Conservation (phyloP, 2,329 filamentous ascomycete species). For the Colletotrichum sublineola region DNA sequence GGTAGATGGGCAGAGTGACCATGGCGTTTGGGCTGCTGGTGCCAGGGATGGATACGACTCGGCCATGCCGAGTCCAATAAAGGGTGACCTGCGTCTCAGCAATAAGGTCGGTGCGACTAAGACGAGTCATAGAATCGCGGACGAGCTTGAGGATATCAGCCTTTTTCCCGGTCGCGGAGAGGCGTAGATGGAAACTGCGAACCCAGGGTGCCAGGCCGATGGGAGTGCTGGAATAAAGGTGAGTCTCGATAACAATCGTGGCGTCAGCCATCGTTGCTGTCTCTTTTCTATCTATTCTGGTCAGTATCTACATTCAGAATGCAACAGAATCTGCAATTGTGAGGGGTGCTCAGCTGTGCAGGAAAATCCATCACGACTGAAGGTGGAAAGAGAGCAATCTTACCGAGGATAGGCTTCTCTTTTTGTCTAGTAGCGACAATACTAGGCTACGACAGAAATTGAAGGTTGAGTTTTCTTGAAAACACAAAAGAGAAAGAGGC, state of each 20-base stretch:
- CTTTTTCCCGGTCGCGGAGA: constrained; percentile 16
- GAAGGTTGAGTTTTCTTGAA: not conserved
- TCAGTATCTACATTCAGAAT: not conserved
- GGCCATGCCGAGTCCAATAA: constrained; percentile 30
- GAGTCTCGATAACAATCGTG: constrained; percentile 27
- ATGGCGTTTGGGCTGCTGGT: not conserved
- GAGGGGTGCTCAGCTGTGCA: no score
- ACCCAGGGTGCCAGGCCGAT: constrained; percentile 8
- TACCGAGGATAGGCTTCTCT: not conserved
- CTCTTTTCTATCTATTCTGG: not conserved
- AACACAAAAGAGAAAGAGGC: not conserved
- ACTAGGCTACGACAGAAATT: not conserved
- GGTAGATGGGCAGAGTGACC: constrained; percentile 17
- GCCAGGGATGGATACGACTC: constrained; percentile 24
- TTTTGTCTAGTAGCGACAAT: not conserved
- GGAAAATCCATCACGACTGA: not conserved
- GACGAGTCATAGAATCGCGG: constrained; percentile 11
- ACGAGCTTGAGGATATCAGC: constrained; percentile 26
- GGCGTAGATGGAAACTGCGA: constrained; percentile 29
- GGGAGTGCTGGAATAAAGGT: constrained; percentile 21
- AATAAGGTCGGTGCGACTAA: constrained; percentile 30
- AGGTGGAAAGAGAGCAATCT: not conserved
- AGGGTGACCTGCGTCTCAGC: constrained; percentile 33
- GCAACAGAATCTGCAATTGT: no score
- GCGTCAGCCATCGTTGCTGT: constrained; percentile 1